Percentiles rank a stretch among this genome's conserved stretches.
Evolutionary conservation across 2,329 filamentous ascomycete genomes (phyloP).

Genomic region (Aspergillus glaucus): DNA sequence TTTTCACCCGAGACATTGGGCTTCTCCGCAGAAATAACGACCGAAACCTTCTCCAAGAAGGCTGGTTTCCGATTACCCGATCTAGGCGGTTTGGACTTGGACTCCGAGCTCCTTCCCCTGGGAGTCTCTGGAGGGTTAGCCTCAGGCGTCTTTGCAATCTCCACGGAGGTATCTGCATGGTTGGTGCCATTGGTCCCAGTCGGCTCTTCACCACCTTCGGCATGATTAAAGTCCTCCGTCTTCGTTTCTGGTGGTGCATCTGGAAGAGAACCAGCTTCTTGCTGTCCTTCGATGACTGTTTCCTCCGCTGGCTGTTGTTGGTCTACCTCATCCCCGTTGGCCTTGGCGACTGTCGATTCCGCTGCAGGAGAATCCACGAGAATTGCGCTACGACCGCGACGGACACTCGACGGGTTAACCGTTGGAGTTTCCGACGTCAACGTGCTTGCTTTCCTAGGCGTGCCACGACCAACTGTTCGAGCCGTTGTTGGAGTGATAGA

Average conservation of each 20-base stretch:
- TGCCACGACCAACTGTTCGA: constrained; percentile 31
- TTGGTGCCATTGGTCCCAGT: constrained; percentile 8
- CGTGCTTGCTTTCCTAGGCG: constrained; percentile 28
- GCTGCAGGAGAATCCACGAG: constrained; percentile 23
- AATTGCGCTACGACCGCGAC: constrained; percentile 33
- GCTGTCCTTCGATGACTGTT: constrained; percentile 1
- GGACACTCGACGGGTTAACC: constrained; percentile 19
- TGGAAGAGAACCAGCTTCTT: neutral
- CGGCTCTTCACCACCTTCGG: constrained; percentile 19
- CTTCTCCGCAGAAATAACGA: constrained; percentile 23
- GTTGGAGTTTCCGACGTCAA: constrained; percentile 26
- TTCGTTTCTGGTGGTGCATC: constrained; percentile 5
- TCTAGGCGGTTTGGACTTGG: constrained; percentile 11
- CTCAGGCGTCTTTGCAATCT: constrained; percentile 1
- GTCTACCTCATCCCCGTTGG: constrained; percentile 8
- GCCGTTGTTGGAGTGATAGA: constrained; percentile 27
- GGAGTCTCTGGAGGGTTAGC: constrained; percentile 6
- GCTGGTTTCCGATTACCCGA: constrained; percentile 15
- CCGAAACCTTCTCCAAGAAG: constrained; percentile 17
- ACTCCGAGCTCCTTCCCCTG: constrained; percentile 10
- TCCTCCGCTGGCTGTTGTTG: constrained; percentile 3
- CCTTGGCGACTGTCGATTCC: constrained; percentile 16
- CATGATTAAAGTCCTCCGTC: constrained; percentile 12
- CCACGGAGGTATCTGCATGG: constrained; percentile 1
- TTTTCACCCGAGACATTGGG: constrained; percentile 9